Evolutionary conservation across 306 rosid species (phyloP).

Genomic region (Malus domestica): DNA sequence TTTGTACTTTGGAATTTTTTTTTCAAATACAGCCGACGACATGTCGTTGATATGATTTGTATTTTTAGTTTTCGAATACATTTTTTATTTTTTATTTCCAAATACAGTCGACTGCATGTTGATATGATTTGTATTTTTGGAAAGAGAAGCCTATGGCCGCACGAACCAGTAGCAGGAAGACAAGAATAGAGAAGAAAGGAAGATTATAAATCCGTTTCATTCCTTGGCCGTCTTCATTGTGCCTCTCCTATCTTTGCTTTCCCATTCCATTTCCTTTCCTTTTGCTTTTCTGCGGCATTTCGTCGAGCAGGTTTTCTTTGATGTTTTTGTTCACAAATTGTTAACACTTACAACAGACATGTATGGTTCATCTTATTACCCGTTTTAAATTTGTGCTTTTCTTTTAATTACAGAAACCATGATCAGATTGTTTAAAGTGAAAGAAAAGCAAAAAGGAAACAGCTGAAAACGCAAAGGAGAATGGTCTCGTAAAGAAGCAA

Average conservation of each 20-base stretch:
- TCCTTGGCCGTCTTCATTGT: background rate
- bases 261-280: background rate
- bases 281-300: background rate
- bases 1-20: too few species aligned
- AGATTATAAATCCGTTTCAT: background rate
- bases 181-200: background rate
- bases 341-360: background rate
- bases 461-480: slow-evolving; percentile 21
- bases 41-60: too few species aligned
- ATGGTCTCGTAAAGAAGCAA: slow-evolving; percentile 29
- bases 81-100: background rate
- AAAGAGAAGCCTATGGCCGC: background rate
- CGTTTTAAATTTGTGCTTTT: too few species aligned
- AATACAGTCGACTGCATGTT: background rate
- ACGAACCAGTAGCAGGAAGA: background rate
- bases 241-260: background rate
- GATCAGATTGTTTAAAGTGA: slow-evolving; percentile 37
- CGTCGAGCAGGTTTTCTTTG: background rate
- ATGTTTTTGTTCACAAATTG: background rate
- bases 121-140: too few species aligned
- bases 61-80: too few species aligned
- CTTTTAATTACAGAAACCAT: slow-evolving; percentile 12
- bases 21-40: too few species aligned
- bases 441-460: slow-evolving; percentile 39
- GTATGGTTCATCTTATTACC: background rate